A percentile compares a stretch with the other conserved stretches of the same genome.
Conservation (phyloP, 352 stramenopile genomes). For the Phytophthora cajani region DNA sequence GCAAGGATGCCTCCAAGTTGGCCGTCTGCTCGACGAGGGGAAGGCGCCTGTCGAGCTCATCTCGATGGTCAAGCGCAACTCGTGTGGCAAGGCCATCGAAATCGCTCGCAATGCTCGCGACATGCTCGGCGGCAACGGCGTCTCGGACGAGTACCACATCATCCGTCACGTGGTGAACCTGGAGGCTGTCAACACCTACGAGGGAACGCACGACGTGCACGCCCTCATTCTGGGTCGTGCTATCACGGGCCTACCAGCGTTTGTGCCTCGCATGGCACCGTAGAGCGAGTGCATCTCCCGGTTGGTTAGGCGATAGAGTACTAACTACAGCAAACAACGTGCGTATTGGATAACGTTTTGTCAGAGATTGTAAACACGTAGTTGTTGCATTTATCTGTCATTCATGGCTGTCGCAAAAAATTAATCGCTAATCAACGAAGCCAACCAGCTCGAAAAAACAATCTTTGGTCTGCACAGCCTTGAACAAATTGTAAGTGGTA, state of each 20-base stretch:
- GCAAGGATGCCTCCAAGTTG: slow-evolving; percentile 75
- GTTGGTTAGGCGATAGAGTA: neutral
- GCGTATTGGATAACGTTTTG: neutral
- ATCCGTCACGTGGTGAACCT: slow-evolving; percentile 98
- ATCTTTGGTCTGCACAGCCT: too few relatives aligned
- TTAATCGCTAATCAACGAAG: neutral
- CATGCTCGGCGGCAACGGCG: slow-evolving; percentile 98
- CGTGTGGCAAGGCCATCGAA: slow-evolving; percentile 69
- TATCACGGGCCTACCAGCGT: slow-evolving; percentile 96
- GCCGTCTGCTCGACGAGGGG: slow-evolving; percentile 35
- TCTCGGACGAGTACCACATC: slow-evolving; percentile 99
- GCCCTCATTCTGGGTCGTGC: slow-evolving; percentile 97
- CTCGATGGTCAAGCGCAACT: slow-evolving; percentile 60
- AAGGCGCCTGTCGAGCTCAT: slow-evolving; percentile 36
- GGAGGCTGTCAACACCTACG: slow-evolving; percentile 99
- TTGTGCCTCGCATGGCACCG: slow-evolving; percentile 89
- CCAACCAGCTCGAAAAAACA: too few relatives aligned
- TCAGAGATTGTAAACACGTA: neutral
- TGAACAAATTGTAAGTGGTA: too few relatives aligned
- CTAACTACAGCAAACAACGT: neutral
- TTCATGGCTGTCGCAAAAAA: neutral
- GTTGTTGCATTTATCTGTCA: neutral
- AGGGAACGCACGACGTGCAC: slow-evolving; percentile 98
- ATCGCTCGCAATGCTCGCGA: slow-evolving; percentile 93
- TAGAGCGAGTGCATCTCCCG: slow-evolving; percentile 34